Percentiles rank a stretch among this genome's conserved stretches.
phyloP scores from a whole-genome alignment of 164 flowering plant species.

The Nymphaea thermarum region DNA sequence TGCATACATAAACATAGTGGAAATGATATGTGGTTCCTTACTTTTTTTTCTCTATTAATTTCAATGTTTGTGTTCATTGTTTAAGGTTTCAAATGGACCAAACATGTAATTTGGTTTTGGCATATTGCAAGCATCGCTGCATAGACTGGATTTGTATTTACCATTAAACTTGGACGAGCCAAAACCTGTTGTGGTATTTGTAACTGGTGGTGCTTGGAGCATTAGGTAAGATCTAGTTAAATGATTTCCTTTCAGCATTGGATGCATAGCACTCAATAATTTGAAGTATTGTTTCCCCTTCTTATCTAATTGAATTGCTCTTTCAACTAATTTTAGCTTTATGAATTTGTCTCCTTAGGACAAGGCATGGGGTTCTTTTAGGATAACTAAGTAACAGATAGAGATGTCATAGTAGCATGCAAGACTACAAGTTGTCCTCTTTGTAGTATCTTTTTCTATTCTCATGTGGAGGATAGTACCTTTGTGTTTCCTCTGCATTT shows the following conservation, averaged over 20 bases:
- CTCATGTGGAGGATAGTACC: not conserved
- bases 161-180: conserved; percentile 41
- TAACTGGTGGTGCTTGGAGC: conserved; percentile 98
- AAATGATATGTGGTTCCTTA: too few species aligned
- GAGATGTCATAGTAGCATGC: conserved; percentile 88
- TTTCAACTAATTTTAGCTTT: too few species aligned
- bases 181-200: conserved; percentile 90
- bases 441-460: not conserved
- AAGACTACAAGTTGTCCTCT: conserved; percentile 66
- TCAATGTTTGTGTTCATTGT: too few species aligned
- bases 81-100: too few species aligned
- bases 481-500: too few species aligned
- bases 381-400: conserved; percentile 71
- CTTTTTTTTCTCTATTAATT: too few species aligned
- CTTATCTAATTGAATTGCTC: not conserved
- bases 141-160: conserved; percentile 82
- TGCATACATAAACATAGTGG: too few species aligned
- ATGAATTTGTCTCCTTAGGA: conserved; percentile 32
- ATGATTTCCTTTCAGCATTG: not conserved
- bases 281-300: not conserved
- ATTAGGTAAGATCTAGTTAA: conserved; percentile 60
- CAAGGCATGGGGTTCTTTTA: conserved; percentile 95
- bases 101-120: not conserved
- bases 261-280: not conserved
- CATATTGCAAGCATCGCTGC: not conserved